phyloP scores from a whole-genome alignment of 2,329 filamentous ascomycete species.

The Raffaelea ambrosiae region DNA sequence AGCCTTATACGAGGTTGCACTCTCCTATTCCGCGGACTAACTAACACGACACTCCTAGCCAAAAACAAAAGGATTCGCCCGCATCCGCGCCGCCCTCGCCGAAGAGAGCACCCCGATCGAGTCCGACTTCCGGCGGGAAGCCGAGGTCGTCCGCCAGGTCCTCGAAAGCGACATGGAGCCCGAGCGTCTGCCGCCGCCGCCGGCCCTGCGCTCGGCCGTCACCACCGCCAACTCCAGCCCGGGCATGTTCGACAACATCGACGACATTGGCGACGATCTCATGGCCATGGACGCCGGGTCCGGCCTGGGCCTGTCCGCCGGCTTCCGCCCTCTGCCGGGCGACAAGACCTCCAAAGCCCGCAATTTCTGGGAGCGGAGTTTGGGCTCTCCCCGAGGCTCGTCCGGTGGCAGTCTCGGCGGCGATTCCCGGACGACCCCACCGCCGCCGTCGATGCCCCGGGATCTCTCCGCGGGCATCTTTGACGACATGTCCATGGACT shows the following conservation, averaged over 20 bases:
- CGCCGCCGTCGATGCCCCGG: slow-evolving; percentile 58
- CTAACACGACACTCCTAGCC: slow-evolving; percentile 45
- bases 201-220: slow-evolving; percentile 24
- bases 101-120: slow-evolving; percentile 87
- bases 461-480: slow-evolving; percentile 44
- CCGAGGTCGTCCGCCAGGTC: slow-evolving; percentile 91
- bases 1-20: too few species aligned
- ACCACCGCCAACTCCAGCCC: slow-evolving; percentile 62
- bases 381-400: slow-evolving; percentile 46
- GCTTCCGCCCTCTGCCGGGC: slow-evolving; percentile 56
- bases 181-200: slow-evolving; percentile 24
- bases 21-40: too few species aligned
- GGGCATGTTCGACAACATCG: slow-evolving; percentile 49
- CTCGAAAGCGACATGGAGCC: slow-evolving; percentile 75
- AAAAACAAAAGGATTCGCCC: slow-evolving; percentile 91
- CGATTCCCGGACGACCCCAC: slow-evolving; percentile 21
- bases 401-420: slow-evolving; percentile 11
- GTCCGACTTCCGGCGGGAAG: slow-evolving; percentile 80
- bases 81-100: slow-evolving; percentile 79
- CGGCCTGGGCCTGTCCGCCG: slow-evolving; percentile 42
- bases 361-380: slow-evolving; percentile 59
- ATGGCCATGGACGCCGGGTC: slow-evolving; percentile 48
- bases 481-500: slow-evolving; percentile 69
- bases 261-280: slow-evolving; percentile 61
- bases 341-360: slow-evolving; percentile 62